phyloP scores from a whole-genome alignment of 2,329 filamentous ascomycete species.

The Paecilomyces niveus region DNA sequence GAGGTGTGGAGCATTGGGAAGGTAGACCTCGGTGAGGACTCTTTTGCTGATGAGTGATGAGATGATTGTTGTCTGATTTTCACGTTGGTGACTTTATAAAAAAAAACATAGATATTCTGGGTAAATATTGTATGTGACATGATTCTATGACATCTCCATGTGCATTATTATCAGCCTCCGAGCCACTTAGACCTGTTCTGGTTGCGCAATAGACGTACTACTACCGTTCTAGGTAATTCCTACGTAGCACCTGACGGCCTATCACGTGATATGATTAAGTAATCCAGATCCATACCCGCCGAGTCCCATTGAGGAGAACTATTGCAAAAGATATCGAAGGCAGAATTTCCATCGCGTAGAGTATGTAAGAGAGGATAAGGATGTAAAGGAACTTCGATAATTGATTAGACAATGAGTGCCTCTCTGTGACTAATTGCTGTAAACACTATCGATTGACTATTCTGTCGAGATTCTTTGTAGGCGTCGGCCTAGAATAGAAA shows the following conservation, averaged over 20 bases:
- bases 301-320: neutral
- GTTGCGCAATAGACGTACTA: neutral
- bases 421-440: too few species aligned
- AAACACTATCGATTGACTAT: too few species aligned
- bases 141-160: conserved; percentile 1
- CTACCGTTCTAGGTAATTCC: neutral
- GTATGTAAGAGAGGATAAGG: neutral
- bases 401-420: neutral
- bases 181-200: too few species aligned
- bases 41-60: conserved; percentile 25
- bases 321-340: neutral
- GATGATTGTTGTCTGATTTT: neutral
- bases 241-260: neutral
- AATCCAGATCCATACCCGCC: neutral
- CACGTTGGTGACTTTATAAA: neutral
- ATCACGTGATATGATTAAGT: neutral
- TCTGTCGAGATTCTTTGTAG: neutral
- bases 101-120: conserved; percentile 13
- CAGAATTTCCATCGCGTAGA: neutral
- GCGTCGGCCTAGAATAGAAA: neutral
- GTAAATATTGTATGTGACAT: conserved; percentile 3
- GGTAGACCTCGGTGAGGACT: conserved; percentile 65
- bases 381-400: neutral
- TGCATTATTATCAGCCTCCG: neutral
- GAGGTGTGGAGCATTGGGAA: conserved; percentile 95